Evolutionary conservation across 495 filamentous ascomycete genomes (phyloP).

Genomic region (Letharia lupina): DNA sequence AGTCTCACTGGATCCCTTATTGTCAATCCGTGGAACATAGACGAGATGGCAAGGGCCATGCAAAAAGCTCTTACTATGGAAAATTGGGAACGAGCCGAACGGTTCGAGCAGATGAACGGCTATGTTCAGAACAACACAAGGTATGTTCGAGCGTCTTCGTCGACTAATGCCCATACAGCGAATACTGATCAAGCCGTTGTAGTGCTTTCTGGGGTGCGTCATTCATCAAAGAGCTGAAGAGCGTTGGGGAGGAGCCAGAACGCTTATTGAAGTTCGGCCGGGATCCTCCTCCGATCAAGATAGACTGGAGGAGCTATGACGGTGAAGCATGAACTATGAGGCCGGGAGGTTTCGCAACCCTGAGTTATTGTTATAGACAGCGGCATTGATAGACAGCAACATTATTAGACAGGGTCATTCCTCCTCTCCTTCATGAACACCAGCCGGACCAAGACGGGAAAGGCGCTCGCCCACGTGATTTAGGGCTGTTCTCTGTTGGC

Average conservation of each 20-base stretch:
- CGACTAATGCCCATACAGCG: neutral
- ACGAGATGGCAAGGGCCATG: constrained; percentile 78
- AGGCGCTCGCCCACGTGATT: neutral
- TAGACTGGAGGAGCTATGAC: constrained; percentile 23
- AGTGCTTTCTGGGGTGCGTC: constrained; percentile 97
- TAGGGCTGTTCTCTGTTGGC: constrained; percentile 1
- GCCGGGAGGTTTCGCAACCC: neutral
- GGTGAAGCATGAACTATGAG: neutral
- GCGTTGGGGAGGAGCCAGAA: constrained; percentile 36
- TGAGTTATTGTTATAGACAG: neutral
- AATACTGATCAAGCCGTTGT: constrained; percentile 18
- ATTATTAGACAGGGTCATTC: neutral
- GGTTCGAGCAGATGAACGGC: constrained; percentile 69
- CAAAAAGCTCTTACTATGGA: constrained; percentile 77
- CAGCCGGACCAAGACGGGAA: neutral
- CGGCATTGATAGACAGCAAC: neutral
- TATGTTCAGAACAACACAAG: constrained; percentile 88
- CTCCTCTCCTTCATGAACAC: neutral
- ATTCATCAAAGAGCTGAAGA: constrained; percentile 77
- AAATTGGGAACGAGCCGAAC: constrained; percentile 71
- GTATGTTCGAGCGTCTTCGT: constrained; percentile 31
- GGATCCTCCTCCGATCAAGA: constrained; percentile 16
- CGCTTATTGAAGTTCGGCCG: constrained; percentile 17
- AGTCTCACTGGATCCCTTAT: constrained; percentile 78
- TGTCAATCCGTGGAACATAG: constrained; percentile 87